Evolutionary conservation across 2,329 filamentous ascomycete genomes (phyloP), one percentile per base, ranked within the genome.

Genomic region (Fusarium sp.): DNA sequence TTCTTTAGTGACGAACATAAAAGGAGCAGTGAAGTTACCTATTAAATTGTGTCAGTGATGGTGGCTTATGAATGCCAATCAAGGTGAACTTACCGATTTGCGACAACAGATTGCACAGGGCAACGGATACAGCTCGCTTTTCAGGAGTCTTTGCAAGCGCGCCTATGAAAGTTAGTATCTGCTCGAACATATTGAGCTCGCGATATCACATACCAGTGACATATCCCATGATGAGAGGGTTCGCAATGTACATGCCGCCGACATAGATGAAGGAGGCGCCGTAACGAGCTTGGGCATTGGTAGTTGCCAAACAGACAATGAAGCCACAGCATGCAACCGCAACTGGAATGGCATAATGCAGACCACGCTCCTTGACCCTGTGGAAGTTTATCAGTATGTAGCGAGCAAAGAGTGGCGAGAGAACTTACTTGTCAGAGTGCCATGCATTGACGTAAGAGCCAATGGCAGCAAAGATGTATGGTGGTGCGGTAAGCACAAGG

Each of bases 221-320:
- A 14, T 62, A 62, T 3, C 58, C 58, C 58, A 62, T 62, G 3
- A 62, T 62, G 3, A 62, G 56, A 19, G 56, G 58, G 22, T 62
- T 62, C 5, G 58, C 58, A 19, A 62, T 62, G 11, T 62, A 62
- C 58, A 62, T 62, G 14, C 58, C 58, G 0, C 58, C 58, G 0
- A 62, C 58, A 3, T 62, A 62, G 40, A 62, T 55, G n/a, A 62
- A 62, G 0, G 58, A 62, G 5, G 58, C 58, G 32, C 58, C 56
- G 1, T 62, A 62, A 3, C 58, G 27, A 15, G 58, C 58, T 3
- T 60, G 56, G 0, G 56, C 46, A 0, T 55, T 60, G 7, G 58
- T 62, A 0, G 58, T 62, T 0, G 56, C 58, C 1, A 62, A 23
- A 2, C 58, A 62, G 27, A 62, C 50, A 13, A 62, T 62, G 22